Evolutionary conservation across 306 rosid species (phyloP), one percentile per base, ranked within the genome.

Genomic region (Cicer chorassanicum): DNA sequence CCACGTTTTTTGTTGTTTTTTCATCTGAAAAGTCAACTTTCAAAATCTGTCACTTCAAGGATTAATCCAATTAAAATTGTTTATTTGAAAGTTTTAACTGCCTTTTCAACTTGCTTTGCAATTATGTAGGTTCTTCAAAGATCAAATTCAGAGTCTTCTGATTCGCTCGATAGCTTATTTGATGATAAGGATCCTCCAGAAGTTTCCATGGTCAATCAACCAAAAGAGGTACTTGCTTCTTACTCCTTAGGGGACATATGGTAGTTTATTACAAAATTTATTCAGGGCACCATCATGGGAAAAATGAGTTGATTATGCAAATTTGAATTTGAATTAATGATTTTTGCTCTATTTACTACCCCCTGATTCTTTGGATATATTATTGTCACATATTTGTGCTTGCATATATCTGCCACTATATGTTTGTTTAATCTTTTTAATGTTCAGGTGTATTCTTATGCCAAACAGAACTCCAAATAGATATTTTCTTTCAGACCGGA

Each of bases 101-200:
- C 69, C 18, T 66, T 59, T 36, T 62, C 65, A 46, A 64, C 68
- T 68, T 85, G 21, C 60, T 62, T 81, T 78, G 72, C 69, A 71
- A 79, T 73, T 73, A 68, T 56, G 77, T 34, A 91, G 92, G 89
- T 53, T 72, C 82, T 78, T 60, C 85, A 63, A 75, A 87, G 60
- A 57, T 80, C 93, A 71, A 85, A 87, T 80, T 82, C 88, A 24
- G 61, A 73, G 69, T 91, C 95, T 65, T 90, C 93, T 0, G 97
- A 94, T 90, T 94, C 97, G 75, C 86, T 91, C 57, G 99, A 90
- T 68, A 83, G 90, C 78, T 88, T 92, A 75, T 92, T 94, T 88
- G 92, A 75, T 80, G 94, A 93, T 78, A 78, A 83, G 68, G 91
- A 78, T 69, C 71, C 74, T 79, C 89, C 78, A 0, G 89, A 90